Conservation (phyloP, 495 filamentous ascomycete species). For the Aspergillus conjunctus region DNA sequence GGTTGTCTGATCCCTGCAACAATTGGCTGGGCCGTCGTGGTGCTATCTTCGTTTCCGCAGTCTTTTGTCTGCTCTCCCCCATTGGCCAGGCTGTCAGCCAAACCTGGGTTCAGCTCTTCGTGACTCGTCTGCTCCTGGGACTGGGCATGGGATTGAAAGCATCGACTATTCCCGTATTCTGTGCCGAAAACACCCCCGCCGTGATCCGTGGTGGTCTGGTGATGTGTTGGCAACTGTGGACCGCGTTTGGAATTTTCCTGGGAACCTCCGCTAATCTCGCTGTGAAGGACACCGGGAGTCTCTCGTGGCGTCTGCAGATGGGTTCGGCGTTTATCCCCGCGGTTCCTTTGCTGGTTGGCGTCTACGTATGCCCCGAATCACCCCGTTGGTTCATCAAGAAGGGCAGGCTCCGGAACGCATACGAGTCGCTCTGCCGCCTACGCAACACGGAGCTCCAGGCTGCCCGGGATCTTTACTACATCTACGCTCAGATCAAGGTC, state of each 20-base stretch:
- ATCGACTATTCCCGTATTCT: conserved; percentile 67
- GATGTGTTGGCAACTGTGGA: conserved; percentile 82
- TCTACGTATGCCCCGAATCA: conserved; percentile 69
- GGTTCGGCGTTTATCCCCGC: conserved; percentile 80
- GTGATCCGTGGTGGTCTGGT: conserved; percentile 75
- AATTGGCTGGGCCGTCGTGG: conserved; percentile 58
- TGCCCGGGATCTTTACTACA: conserved; percentile 68
- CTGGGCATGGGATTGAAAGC: conserved; percentile 69
- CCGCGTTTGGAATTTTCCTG: conserved; percentile 77
- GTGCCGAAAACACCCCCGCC: conserved; percentile 76
- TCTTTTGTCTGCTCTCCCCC: conserved; percentile 61
- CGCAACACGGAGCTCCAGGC: conserved; percentile 63
- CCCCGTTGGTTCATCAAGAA: conserved; percentile 71
- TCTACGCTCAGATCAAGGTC: conserved; percentile 59
- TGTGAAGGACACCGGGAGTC: conserved; percentile 53
- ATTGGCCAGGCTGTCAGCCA: conserved; percentile 58
- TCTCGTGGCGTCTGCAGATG: conserved; percentile 77
- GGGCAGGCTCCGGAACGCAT: conserved; percentile 56
- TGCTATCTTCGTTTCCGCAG: conserved; percentile 60
- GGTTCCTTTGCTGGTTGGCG: conserved; percentile 60
- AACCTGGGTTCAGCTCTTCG: conserved; percentile 61
- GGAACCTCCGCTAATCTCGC: conserved; percentile 72
- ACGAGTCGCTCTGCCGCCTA: conserved; percentile 59
- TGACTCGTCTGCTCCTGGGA: conserved; percentile 60
- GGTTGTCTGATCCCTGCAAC: conserved; percentile 63